These are phyloP conservation scores for Inga oerstediana DNA, from an alignment of 306 rosid genomes.

Conservation along the genomic window DNA sequence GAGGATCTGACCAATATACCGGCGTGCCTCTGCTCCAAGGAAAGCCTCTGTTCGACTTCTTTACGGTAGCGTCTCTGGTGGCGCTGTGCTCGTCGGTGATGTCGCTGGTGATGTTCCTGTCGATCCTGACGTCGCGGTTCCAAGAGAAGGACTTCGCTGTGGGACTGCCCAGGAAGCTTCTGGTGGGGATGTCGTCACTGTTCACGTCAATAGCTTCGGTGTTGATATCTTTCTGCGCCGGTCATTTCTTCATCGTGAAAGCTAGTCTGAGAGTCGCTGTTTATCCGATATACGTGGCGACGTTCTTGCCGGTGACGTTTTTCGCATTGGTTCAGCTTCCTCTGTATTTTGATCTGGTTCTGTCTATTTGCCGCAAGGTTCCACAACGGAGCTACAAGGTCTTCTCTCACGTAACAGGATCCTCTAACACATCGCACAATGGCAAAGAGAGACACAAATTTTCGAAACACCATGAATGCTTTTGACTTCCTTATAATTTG, in stretches of 20 bases:
- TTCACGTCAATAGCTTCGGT: conserved; percentile 45
- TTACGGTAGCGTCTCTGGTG: conserved; percentile 47
- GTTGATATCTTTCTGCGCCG: conserved; percentile 50
- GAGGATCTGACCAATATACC: conserved; percentile 37
- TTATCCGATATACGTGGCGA: conserved; percentile 44
- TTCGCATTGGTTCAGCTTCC: conserved; percentile 53
- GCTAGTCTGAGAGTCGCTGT: conserved; percentile 31
- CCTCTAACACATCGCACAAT: not conserved
- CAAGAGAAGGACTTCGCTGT: conserved; percentile 52
- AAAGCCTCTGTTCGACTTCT: conserved; percentile 41
- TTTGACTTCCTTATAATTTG: not conserved
- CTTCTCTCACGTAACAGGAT: not conserved
- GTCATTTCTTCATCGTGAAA: conserved; percentile 41
- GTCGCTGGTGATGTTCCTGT: conserved; percentile 46
- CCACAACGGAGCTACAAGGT: conserved; percentile 54
- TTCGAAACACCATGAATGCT: not conserved
- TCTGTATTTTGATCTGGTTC: conserved; percentile 41
- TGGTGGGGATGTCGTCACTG: conserved; percentile 47
- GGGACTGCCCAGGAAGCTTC: conserved; percentile 53
- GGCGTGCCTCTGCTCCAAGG: conserved; percentile 46
- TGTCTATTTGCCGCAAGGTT: conserved; percentile 45
- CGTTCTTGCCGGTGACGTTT: conserved; percentile 49
- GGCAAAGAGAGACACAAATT: not conserved
- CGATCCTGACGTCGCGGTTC: conserved; percentile 48
- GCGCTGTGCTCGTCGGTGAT: conserved; percentile 66